Conservation (phyloP, 2,329 filamentous ascomycete species). For the Diaporthe sp. region DNA sequence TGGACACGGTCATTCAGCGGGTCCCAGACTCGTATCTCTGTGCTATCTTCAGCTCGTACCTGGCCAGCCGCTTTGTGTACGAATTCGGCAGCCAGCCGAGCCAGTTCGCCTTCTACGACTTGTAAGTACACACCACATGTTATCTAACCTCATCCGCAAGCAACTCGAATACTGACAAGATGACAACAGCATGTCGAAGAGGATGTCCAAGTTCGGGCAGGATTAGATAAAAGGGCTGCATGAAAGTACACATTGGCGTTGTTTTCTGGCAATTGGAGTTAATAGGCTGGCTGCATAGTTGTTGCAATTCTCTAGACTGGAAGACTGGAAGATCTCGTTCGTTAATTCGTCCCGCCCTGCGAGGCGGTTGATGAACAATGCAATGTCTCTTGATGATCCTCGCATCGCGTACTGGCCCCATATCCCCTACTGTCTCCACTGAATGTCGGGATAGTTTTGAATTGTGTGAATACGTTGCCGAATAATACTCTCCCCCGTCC, state of each 20-base stretch:
- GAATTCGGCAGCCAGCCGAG: conserved; percentile 92
- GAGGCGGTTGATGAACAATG: conserved; percentile 3
- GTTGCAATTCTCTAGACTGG: conserved; percentile 1
- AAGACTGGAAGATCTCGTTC: not conserved
- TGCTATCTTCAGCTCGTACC: conserved; percentile 95
- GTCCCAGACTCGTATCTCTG: conserved; percentile 94
- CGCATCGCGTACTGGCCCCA: not conserved
- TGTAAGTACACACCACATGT: conserved; percentile 72
- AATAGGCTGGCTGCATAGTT: conserved; percentile 10
- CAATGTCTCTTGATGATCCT: conserved; percentile 4
- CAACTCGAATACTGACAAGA: conserved; percentile 49
- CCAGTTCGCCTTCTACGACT: conserved; percentile 99
- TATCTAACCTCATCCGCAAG: not conserved
- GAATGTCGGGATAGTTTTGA: not conserved
- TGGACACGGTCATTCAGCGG: conserved; percentile 87
- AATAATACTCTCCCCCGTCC: no score
- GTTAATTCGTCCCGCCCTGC: not conserved
- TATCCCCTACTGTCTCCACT: not conserved
- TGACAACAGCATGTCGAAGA: conserved; percentile 74
- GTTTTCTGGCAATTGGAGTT: conserved; percentile 6
- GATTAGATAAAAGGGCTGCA: conserved; percentile 1
- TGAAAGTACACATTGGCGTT: not conserved
- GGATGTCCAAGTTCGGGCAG: conserved; percentile 64
- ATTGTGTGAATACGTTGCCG: no score
- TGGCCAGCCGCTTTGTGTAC: conserved; percentile 96